Evolutionary conservation across 2,329 filamentous ascomycete genomes (phyloP).

Genomic region (Fragosphaeria purpurea): DNA sequence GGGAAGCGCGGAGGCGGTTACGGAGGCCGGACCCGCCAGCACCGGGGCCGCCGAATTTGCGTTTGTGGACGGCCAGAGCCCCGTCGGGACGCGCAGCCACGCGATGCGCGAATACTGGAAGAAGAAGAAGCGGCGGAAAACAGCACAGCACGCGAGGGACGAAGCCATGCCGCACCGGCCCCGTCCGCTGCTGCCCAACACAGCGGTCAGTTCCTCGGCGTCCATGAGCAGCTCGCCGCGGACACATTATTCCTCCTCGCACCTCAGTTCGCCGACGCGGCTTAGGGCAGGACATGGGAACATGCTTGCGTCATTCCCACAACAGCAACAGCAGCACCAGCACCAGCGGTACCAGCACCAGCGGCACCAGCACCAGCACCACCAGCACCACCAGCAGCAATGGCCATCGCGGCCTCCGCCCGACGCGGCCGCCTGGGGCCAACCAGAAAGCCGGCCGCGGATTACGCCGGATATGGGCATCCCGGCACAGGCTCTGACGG

Average conservation of each 20-base stretch:
- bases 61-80: slow-evolving; percentile 4
- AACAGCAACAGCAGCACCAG: no score
- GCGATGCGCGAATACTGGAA: slow-evolving; percentile 27
- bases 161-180: slow-evolving; percentile 8
- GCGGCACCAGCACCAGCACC: no score
- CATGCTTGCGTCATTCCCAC: no score
- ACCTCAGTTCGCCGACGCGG: no score
- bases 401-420: neutral
- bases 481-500: slow-evolving; percentile 15
- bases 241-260: no score
- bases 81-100: slow-evolving; percentile 21
- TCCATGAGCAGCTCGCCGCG: neutral
- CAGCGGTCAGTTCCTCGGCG: neutral
- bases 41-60: no score
- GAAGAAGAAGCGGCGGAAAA: slow-evolving; percentile 18
- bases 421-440: neutral
- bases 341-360: no score
- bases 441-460: neutral
- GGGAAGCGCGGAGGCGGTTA: no score
- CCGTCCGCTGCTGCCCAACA: slow-evolving; percentile 1
- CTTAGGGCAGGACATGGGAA: no score
- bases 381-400: neutral
- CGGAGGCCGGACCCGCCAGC: no score
- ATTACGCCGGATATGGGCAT: slow-evolving; percentile 5
- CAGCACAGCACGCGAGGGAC: slow-evolving; percentile 15